phyloP scores from a whole-genome alignment of 352 stramenopile species.

The Phytophthora ohioensis region DNA sequence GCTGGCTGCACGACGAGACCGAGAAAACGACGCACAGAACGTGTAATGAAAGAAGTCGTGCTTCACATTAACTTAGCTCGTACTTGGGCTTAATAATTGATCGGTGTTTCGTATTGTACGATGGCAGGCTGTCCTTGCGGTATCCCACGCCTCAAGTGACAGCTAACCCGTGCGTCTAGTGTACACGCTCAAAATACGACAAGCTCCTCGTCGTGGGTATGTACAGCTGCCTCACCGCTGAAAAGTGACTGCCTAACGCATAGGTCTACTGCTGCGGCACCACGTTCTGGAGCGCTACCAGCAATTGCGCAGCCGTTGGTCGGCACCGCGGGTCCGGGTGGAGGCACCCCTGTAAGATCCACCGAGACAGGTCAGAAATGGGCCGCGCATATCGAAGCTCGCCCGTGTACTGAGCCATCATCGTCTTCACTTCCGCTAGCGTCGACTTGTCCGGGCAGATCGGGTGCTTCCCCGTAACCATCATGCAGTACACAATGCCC shows the following conservation, averaged over 20 bases:
- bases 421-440: slow-evolving; percentile 54
- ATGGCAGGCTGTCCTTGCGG: slow-evolving; percentile 20
- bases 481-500: slow-evolving; percentile 79
- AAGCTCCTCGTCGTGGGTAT: slow-evolving; percentile 45
- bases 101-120: slow-evolving; percentile 44
- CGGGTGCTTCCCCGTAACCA: slow-evolving; percentile 81
- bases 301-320: slow-evolving; percentile 66
- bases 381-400: slow-evolving; percentile 50
- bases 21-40: slow-evolving; percentile 7
- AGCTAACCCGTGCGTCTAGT: slow-evolving; percentile 52
- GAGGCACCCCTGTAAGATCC: slow-evolving; percentile 77
- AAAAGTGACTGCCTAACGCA: slow-evolving; percentile 36
- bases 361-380: slow-evolving; percentile 65
- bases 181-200: slow-evolving; percentile 63
- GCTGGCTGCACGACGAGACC: slow-evolving; percentile 5
- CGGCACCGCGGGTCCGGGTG: slow-evolving; percentile 72
- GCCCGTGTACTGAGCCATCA: slow-evolving; percentile 43
- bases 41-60: slow-evolving; percentile 7
- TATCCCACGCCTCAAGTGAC: slow-evolving; percentile 19
- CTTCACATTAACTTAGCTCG: slow-evolving; percentile 28
- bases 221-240: slow-evolving; percentile 45
- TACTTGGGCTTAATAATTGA: slow-evolving; percentile 40
- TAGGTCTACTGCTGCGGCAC: slow-evolving; percentile 41
- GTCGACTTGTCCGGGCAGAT: slow-evolving; percentile 71
- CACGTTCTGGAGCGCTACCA: slow-evolving; percentile 60